Evolutionary conservation across 352 stramenopile species (phyloP), one percentile per base, ranked within the genome.

Genomic region (Globisporangium cederbergense): DNA sequence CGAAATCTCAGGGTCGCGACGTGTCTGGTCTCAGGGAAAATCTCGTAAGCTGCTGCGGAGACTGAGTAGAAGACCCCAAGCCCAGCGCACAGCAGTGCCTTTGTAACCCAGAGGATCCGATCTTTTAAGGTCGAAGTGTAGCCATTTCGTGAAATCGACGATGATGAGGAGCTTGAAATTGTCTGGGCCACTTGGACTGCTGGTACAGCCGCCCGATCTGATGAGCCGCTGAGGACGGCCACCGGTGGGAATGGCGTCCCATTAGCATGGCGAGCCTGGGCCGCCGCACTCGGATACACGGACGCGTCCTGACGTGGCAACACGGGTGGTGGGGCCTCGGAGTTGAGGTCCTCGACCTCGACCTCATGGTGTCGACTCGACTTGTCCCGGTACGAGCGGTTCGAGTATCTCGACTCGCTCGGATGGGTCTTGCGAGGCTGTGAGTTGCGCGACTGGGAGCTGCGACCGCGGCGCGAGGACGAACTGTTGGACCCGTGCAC

Each of bases 321-420:
- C 14, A 47, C 28, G 1, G 60, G 60, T 0, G 52, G 43, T 3
- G 51, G 51, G 11, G 60, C n/a, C 7, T 56, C 60, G 3, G 38
- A 42, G n/a, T 55, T 46, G 51, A 60, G 51, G n/a, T 60, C 60
- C 40, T 66, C 60, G 60, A 66, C 45, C 20, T 72, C 66, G 32
- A 70, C 46, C 30, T 72, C 64, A 32, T 66, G 60, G 40, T 63
- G 67, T 0, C 65, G 64, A 20, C 32, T 49, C 20, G 72, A 78
- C 22, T 72, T 70, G 36, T 73, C 70, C 22, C 40, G 45, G 30
- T 60, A 71, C 25, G 73, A 75, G 18, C 65, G 69, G 53, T 73
- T 71, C n/a, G 70, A 80, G 49, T 80, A 80, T n/a, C 71, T 52
- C 1, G 61, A 73, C 16, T 73, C 67, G 60, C 57, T 76, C 9